Evolutionary conservation across 2,329 filamentous ascomycete species (phyloP), one percentile per base, ranked within the genome.

Genomic region (Alternaria sp.): DNA sequence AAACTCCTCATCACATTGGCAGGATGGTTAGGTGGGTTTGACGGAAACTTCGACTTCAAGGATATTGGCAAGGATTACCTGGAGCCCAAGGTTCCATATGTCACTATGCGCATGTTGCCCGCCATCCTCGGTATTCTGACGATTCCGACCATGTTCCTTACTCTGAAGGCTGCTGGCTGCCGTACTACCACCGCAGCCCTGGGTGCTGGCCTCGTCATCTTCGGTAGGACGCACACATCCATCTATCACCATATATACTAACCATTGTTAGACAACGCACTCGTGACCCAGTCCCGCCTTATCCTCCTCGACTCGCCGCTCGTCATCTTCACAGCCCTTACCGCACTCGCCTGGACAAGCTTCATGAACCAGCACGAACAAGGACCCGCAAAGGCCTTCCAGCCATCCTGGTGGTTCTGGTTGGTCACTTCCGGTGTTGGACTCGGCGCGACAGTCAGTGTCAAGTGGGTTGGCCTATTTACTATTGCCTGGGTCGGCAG

Each of bases 1-100:
- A 99, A 99, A 84, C 88, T 99, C 77, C 89, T 99, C 69, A 94
- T 99, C 74, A 96, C 95, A 53, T 87, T 99, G 62, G 93, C 94
- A 65, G 95, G 94, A 70, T 99, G 91, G 89, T 81, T 97, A 65
- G 95, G 94, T 72, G 95, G 95, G 54, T 99, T 98, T 79, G 88
- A 97, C 76, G 95, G 95, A 66, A 86, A 93, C 65, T 99, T 99
- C 78, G 95, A 98, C 80, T 99, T 99, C 85, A 99, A 98, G 84
- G 94, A 99, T 71, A 99, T 99, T 81, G 95, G 95, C 80, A 97
- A 98, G 83, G 95, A 99, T 80, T 99, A 99, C 78, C 79, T 98
- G 65, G 95, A 97, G 81, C 93, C 95, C 4, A 88, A 89, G 54
- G 95, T 99, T 55, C 95, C 95, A 43, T 99, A 99, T 80, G 95